Conservation (phyloP, 2,329 filamentous ascomycete genomes). For the Colletotrichum agaves region DNA sequence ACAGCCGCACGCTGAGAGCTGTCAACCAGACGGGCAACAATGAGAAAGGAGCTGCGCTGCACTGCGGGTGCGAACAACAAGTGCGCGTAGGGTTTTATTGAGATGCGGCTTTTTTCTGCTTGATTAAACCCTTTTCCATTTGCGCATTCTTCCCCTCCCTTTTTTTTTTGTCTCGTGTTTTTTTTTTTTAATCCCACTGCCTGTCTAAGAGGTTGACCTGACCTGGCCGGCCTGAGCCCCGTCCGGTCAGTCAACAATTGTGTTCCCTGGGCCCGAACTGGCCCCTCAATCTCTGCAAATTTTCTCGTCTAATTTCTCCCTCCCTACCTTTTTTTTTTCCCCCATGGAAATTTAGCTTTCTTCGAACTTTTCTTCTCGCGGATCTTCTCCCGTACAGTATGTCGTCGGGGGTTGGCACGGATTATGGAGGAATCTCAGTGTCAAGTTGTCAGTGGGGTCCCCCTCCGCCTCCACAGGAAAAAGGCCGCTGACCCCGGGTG, state of each 20-base stretch:
- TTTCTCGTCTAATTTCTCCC: conserved; percentile 11
- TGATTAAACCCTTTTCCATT: background rate
- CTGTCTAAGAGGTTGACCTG: background rate
- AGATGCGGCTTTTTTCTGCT: conserved; percentile 19
- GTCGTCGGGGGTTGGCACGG: conserved; percentile 24
- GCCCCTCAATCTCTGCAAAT: conserved; percentile 14
- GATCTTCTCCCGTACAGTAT: conserved; percentile 17
- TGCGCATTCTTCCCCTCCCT: background rate
- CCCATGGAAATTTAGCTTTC: conserved; percentile 29
- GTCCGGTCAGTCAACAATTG: conserved; percentile 11
- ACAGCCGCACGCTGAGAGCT: background rate
- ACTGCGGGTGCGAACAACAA: background rate
- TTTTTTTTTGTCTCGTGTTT: background rate
- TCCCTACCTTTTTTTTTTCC: background rate
- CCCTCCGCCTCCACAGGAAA: background rate
- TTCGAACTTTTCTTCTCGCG: conserved; percentile 39
- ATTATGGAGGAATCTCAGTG: conserved; percentile 28
- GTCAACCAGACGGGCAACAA: background rate
- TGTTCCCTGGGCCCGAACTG: background rate
- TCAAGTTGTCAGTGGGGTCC: conserved; percentile 22
- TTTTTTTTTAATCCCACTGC: too few species aligned
- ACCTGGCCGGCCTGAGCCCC: conserved; percentile 1
- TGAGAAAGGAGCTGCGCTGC: background rate
- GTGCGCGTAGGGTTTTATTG: conserved; percentile 28
- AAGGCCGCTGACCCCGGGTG: conserved; percentile 2